Evolutionary conservation across 495 filamentous ascomycete genomes (phyloP).

Genomic region (Penicillium cataractarum): DNA sequence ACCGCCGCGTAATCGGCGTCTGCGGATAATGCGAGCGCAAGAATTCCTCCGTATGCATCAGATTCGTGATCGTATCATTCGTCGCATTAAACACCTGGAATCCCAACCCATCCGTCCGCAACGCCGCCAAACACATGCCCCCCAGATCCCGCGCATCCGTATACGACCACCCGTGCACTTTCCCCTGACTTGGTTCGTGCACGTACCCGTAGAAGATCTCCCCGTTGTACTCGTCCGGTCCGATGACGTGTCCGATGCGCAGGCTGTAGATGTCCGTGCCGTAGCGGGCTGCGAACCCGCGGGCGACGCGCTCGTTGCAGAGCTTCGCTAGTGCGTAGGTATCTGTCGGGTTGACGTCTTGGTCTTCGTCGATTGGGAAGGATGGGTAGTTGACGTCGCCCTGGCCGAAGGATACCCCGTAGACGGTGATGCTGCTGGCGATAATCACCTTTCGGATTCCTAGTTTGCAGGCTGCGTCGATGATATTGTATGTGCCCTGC

Average conservation of each 20-base stretch:
- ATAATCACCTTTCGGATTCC: slow-evolving; percentile 62
- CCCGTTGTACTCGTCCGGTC: slow-evolving; percentile 56
- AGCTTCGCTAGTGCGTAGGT: slow-evolving; percentile 61
- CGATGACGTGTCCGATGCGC: slow-evolving; percentile 60
- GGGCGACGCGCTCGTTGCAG: slow-evolving; percentile 56
- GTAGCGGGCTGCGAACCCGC: slow-evolving; percentile 56
- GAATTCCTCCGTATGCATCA: slow-evolving; percentile 31
- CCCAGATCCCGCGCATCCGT: slow-evolving; percentile 62
- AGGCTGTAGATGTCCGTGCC: slow-evolving; percentile 59
- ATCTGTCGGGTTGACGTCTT: slow-evolving; percentile 54
- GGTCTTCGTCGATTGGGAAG: slow-evolving; percentile 59
- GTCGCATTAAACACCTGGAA: slow-evolving; percentile 64
- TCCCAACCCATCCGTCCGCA: slow-evolving; percentile 46
- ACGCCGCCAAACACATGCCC: slow-evolving; percentile 33
- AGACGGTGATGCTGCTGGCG: slow-evolving; percentile 56
- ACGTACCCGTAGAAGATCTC: slow-evolving; percentile 55
- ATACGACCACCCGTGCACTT: slow-evolving; percentile 62
- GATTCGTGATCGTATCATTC: slow-evolving; percentile 55
- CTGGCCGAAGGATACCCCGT: slow-evolving; percentile 60
- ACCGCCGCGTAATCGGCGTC: slow-evolving; percentile 19
- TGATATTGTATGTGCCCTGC: slow-evolving; percentile 57
- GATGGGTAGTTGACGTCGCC: slow-evolving; percentile 54
- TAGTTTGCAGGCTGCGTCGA: slow-evolving; percentile 61
- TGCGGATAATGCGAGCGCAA: slow-evolving; percentile 49
- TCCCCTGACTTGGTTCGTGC: slow-evolving; percentile 50